Base-by-base conservation (phyloP, 2,329 filamentous ascomycete species). In the Stagonosporopsis cucurbitacearum region DNA sequence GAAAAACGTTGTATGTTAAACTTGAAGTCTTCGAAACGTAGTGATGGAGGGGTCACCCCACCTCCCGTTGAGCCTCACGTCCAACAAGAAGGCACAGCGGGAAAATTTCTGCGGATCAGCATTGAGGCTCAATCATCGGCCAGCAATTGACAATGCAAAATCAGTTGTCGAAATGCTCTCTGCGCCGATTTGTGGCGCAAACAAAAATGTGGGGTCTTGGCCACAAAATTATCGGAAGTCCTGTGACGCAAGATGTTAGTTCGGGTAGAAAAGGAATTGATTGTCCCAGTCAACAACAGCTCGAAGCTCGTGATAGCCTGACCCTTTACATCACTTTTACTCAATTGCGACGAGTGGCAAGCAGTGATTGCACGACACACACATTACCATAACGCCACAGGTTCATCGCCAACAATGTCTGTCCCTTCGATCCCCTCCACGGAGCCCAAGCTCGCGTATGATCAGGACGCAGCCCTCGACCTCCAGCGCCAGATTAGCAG, bases 171-270 rank as follows among this genome's bases (percentile, higher is more conserved):
- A 60, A 54, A 42, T 48, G 50, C 49, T 47, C 49, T 58, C 46
- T 51, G 49, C 43, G 62, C 54, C 60, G 47, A 54, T 50, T 25
- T 57, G 49, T 61, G 60, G 62, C 59, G 60, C 43, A 60, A 57
- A 57, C 45, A 54, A 35, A 53, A 58, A 57, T 66, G 66, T 68
- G 66, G 66, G 66, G 64, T 66, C 62, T 65, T 64, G 64, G 63
- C 57, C 57, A 62, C 64, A 68, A 68, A 62, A 49, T 65, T 63
- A 59, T 62, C 57, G 56, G 47, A 51, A 51, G 56, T 59, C 64
- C 65, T 65, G 64, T 68, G 60, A 62, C 58, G 52, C 57, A 54
- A 62, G 54, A 37, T 59, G 56, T 48, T 55, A 43, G 46, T 54
- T 57, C 62, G 62, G 54, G 52, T 62, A 57, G 57, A 63, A 66